Evolutionary conservation across 192 early-diverging fungal species (phyloP), one percentile per base, ranked within the genome.

Genomic region (Mortierella claussenii): DNA sequence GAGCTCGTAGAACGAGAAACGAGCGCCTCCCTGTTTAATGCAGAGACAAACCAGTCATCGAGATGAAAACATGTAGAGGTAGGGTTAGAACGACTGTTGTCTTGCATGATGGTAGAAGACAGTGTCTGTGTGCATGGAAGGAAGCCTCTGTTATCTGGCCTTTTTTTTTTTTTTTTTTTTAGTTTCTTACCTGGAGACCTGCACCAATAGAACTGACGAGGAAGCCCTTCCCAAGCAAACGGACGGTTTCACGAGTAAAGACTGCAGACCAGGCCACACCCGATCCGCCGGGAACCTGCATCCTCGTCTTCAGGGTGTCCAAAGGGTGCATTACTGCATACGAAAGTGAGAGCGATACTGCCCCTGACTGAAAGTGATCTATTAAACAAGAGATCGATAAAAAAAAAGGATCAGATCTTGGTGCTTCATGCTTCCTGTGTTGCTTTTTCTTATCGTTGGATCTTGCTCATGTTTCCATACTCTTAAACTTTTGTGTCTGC

Each of bases 241-340:
- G 74, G 18, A 80, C 48, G 0, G 84, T 87, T 28, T 87, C 81
- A 17, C 78, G 64, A 13, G 85, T 79, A 42, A 87, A 87, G 21
- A 91, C 55, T 0, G 81, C 78, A 45, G 65, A 75, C 43, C 82
- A 59, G 55, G 81, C 75, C 21, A 64, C 67, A 11, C 65, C 65
- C 10, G 65, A 32, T 37, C 73, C 65, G 31, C 83, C 71, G 20
- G 83, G 79, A 12, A 89, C 87, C 61, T 93, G 91, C 81, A 90
- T 87, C 30, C 86, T 80, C 5, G 90, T 91, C 58, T 93, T 93
- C 44, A 91, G 63, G 15, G 89, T 91, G 68, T 93, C 91, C 45
- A 93, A 82, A 12, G 91, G 91, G 66, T 93, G 91, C 89, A 91
- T 91, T 10, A 83, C 71, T 24, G 91, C 88, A 78, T 90, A 93